These are phyloP conservation scores for Eimeria acervulina DNA, from an alignment of 169 alveolate genomes.

Conservation along the genomic window DNA sequence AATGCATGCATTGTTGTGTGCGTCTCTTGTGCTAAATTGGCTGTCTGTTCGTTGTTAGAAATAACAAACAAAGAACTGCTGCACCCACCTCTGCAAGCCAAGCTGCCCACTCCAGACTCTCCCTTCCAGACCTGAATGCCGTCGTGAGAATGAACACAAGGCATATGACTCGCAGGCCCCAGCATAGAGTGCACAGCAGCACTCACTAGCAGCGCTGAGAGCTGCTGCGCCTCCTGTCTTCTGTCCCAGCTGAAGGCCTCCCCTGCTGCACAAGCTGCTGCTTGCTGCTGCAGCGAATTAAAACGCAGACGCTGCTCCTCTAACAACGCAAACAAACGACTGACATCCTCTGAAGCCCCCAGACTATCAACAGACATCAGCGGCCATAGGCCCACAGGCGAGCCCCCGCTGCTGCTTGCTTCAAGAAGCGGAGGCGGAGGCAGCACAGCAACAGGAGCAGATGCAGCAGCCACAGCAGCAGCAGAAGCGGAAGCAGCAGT, in stretches of 20 bases:
- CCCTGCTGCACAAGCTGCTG: conserved; percentile 6
- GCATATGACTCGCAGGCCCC: neutral
- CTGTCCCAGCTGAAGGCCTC: conserved; percentile 25
- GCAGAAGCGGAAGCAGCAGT: neutral
- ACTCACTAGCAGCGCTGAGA: neutral
- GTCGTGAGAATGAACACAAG: conserved; percentile 84
- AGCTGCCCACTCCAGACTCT: conserved; percentile 85
- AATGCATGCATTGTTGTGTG: too few species aligned
- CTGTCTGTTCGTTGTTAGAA: neutral
- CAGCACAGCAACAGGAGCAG: conserved; percentile 13
- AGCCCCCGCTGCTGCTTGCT: neutral
- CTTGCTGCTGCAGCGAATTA: conserved; percentile 54
- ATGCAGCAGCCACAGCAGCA: neutral
- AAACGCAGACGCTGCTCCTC: conserved; percentile 73
- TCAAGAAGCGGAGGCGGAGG: neutral
- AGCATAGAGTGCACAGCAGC: conserved; percentile 32
- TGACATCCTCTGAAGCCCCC: neutral
- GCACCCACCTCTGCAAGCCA: conserved; percentile 82
- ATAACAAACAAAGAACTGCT: neutral
- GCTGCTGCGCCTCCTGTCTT: conserved; percentile 9
- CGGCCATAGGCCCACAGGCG: conserved; percentile 26
- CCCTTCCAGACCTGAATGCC: conserved; percentile 88
- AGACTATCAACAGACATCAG: conserved; percentile 11
- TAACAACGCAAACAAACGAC: neutral
- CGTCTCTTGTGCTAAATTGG: too few species aligned